Percentiles rank a stretch among this genome's conserved stretches.
Conservation (phyloP, 495 filamentous ascomycete species). For the Neurospora africana region DNA sequence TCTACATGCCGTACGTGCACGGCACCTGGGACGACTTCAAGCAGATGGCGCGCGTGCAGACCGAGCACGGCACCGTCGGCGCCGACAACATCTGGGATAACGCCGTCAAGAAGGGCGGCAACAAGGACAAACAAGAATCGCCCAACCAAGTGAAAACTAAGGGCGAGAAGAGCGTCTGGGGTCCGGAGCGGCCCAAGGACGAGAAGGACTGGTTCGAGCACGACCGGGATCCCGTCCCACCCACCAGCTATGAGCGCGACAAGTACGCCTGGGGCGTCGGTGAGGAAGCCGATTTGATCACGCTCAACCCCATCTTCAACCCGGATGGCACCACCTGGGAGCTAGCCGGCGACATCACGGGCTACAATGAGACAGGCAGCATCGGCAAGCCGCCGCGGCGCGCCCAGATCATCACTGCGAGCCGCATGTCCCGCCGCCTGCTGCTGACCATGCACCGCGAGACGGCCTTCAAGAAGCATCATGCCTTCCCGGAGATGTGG, state of each 20-base stretch:
- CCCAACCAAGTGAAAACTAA: slow-evolving; percentile 10
- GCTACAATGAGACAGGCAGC: slow-evolving; percentile 57
- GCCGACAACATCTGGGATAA: slow-evolving; percentile 59
- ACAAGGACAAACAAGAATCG: slow-evolving; percentile 19
- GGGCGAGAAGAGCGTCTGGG: slow-evolving; percentile 72
- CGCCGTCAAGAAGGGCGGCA: slow-evolving; percentile 20
- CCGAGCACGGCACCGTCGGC: slow-evolving; percentile 65
- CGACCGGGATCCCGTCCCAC: slow-evolving; percentile 60
- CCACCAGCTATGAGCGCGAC: slow-evolving; percentile 62
- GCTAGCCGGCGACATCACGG: slow-evolving; percentile 77
- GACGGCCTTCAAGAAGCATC: slow-evolving; percentile 67
- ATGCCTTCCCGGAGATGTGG: slow-evolving; percentile 97
- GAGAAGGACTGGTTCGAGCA: slow-evolving; percentile 56
- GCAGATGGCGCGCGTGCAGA: slow-evolving; percentile 84
- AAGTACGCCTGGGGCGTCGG: slow-evolving; percentile 80
- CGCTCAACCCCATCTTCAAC: slow-evolving; percentile 89
- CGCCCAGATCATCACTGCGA: slow-evolving; percentile 77
- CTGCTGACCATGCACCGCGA: slow-evolving; percentile 84
- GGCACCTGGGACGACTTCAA: slow-evolving; percentile 88
- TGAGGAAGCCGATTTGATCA: slow-evolving; percentile 89
- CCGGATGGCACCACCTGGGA: slow-evolving; percentile 82
- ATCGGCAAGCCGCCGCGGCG: slow-evolving; percentile 62
- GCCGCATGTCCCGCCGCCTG: slow-evolving; percentile 70
- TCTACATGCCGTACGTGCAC: slow-evolving; percentile 83
- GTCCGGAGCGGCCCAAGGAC: slow-evolving; percentile 58